Evolutionary conservation across 2,329 filamentous ascomycete genomes (phyloP).

Genomic region (Xylariomycetidae sp.): DNA sequence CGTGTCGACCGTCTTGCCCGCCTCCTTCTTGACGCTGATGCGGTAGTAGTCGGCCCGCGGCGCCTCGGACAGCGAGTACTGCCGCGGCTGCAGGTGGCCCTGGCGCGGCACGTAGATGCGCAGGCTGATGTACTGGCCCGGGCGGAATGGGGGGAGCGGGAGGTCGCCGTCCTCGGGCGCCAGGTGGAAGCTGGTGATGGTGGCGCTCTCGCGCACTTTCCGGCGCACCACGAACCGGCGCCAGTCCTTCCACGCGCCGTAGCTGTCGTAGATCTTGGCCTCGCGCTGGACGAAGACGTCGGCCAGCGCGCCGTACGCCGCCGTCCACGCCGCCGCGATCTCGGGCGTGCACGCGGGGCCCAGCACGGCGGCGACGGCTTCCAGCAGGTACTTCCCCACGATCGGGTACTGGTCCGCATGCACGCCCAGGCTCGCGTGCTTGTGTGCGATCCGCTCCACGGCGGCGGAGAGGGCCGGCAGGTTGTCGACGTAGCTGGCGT

Average conservation of each 20-base stretch:
- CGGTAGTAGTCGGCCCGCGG: constrained; percentile 53
- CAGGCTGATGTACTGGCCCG: constrained; percentile 69
- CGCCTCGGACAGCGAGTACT: constrained; percentile 67
- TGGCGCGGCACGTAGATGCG: constrained; percentile 55
- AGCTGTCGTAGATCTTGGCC: constrained; percentile 49
- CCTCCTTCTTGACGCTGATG: constrained; percentile 66
- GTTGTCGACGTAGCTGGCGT: constrained; percentile 67
- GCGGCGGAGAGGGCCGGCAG: constrained; percentile 50
- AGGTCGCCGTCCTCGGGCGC: constrained; percentile 51
- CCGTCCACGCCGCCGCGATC: constrained; percentile 64
- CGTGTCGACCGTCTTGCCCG: constrained; percentile 29
- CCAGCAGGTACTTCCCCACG: constrained; percentile 62
- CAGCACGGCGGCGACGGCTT: constrained; percentile 61
- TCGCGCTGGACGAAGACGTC: constrained; percentile 65
- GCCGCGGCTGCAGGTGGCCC: constrained; percentile 61
- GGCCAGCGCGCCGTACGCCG: constrained; percentile 66
- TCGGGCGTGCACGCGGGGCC: constrained; percentile 61
- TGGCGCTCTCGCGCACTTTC: constrained; percentile 55
- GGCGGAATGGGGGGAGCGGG: constrained; percentile 54
- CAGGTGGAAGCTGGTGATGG: constrained; percentile 65
- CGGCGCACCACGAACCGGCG: constrained; percentile 48
- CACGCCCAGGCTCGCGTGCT: constrained; percentile 68
- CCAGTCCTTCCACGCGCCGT: constrained; percentile 41
- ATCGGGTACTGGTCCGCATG: constrained; percentile 63
- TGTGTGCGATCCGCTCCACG: constrained; percentile 67